phyloP scores from a whole-genome alignment of 768 basidiomycete species.

The Leccinum broughii region DNA sequence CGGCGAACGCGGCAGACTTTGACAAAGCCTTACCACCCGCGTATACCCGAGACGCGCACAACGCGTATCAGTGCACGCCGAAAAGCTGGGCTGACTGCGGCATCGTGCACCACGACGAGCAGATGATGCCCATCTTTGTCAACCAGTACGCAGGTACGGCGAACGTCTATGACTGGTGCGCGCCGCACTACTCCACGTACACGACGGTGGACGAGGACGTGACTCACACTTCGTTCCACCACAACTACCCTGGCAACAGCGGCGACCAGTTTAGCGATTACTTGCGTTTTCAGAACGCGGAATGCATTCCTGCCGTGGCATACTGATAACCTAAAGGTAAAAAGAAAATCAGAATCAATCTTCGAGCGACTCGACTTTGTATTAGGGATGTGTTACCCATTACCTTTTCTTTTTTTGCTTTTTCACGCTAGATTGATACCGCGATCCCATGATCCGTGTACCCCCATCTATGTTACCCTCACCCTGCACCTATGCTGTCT shows the following conservation, averaged over 20 bases:
- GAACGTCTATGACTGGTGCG: conserved; percentile 28
- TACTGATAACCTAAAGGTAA: conserved; percentile 16
- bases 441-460: neutral
- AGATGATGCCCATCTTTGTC: conserved; percentile 30
- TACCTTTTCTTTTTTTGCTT: neutral
- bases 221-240: conserved; percentile 7
- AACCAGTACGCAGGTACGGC: conserved; percentile 24
- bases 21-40: conserved; percentile 8
- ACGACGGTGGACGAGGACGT: neutral
- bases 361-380: neutral
- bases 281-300: conserved; percentile 18
- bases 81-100: conserved; percentile 32
- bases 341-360: neutral
- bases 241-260: conserved; percentile 7
- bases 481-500: conserved; percentile 4
- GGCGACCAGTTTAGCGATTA: conserved; percentile 14
- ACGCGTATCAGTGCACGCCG: conserved; percentile 22
- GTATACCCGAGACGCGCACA: conserved; percentile 19
- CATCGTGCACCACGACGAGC: conserved; percentile 9
- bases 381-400: neutral
- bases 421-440: conserved; percentile 6
- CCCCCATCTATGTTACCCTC: conserved; percentile 3
- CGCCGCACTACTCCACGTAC: conserved; percentile 19
- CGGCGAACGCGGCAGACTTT: conserved; percentile 9
- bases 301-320: conserved; percentile 19